Evolutionary conservation across 2,329 filamentous ascomycete genomes (phyloP).

Genomic region (Aspergillus udagawae): DNA sequence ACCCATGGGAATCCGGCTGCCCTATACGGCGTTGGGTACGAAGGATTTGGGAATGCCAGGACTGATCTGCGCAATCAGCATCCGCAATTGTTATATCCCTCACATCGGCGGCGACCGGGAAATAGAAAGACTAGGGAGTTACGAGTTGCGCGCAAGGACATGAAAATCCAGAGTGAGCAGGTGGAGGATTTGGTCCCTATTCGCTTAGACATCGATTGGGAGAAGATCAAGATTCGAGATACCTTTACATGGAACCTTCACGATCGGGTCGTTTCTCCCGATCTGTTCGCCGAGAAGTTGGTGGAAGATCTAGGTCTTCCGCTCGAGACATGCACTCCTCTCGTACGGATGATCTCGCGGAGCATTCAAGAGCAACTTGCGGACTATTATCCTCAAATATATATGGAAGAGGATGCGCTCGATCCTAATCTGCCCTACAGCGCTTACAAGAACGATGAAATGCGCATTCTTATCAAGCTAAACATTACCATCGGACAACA

Average conservation of each 20-base stretch:
- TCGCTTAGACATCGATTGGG: constrained; percentile 87
- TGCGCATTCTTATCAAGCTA: constrained; percentile 91
- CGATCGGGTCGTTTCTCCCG: constrained; percentile 74
- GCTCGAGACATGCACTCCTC: constrained; percentile 55
- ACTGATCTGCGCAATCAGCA: constrained; percentile 67
- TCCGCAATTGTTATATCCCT: constrained; percentile 73
- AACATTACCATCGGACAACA: constrained; percentile 97
- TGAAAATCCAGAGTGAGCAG: constrained; percentile 81
- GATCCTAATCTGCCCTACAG: constrained; percentile 87
- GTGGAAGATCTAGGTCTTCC: constrained; percentile 82
- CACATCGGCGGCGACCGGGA: constrained; percentile 70
- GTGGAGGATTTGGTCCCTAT: constrained; percentile 89
- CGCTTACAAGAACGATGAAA: constrained; percentile 98
- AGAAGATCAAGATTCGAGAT: constrained; percentile 91
- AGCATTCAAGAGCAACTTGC: constrained; percentile 82
- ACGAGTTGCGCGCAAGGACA: constrained; percentile 72
- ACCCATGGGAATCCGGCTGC: constrained; percentile 54
- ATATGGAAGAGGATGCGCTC: constrained; percentile 81
- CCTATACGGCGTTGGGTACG: constrained; percentile 70
- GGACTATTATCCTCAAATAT: constrained; percentile 91
- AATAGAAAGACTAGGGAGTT: constrained; percentile 70
- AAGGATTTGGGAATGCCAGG: constrained; percentile 80
- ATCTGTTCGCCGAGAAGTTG: constrained; percentile 82
- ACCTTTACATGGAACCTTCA: constrained; percentile 99
- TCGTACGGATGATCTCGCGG: constrained; percentile 62